Conservation (phyloP, 2,329 filamentous ascomycete genomes). For the Sclerotinia spermophila region DNA sequence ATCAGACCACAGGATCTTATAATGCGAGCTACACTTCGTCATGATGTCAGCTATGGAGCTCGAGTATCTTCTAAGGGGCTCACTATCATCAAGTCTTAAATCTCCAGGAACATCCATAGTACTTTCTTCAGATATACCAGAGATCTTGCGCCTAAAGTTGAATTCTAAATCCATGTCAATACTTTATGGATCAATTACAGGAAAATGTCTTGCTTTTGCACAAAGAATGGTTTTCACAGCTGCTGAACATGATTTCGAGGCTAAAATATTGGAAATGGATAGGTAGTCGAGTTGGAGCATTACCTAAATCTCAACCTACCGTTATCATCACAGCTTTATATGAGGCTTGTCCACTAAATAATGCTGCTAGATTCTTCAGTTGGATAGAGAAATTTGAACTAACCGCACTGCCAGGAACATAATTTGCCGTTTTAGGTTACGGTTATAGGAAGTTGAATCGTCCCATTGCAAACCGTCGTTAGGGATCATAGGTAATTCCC, state of each 20-base stretch:
- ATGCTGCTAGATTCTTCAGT: constrained; percentile 62
- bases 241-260: constrained; percentile 53
- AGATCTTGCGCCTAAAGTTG: not conserved
- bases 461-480: constrained; percentile 31
- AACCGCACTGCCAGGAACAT: constrained; percentile 49
- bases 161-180: constrained; percentile 47
- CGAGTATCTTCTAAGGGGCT: constrained; percentile 38
- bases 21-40: constrained; percentile 55
- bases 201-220: constrained; percentile 69
- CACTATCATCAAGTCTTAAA: constrained; percentile 4
- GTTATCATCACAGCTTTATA: constrained; percentile 69
- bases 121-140: not conserved
- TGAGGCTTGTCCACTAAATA: constrained; percentile 70
- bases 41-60: constrained; percentile 45
- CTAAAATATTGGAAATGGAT: constrained; percentile 54
- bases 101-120: not conserved
- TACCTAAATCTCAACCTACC: constrained; percentile 58
- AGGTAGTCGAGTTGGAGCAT: constrained; percentile 57
- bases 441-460: constrained; percentile 44
- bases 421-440: constrained; percentile 68
- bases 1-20: constrained; percentile 62
- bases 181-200: constrained; percentile 69
- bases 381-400: constrained; percentile 53
- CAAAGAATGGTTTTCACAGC: constrained; percentile 59
- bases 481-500: constrained; percentile 23